Percentiles rank a stretch among this genome's conserved stretches.
Conservation (phyloP, 768 basidiomycete species). For the Leccinellum luteum region DNA sequence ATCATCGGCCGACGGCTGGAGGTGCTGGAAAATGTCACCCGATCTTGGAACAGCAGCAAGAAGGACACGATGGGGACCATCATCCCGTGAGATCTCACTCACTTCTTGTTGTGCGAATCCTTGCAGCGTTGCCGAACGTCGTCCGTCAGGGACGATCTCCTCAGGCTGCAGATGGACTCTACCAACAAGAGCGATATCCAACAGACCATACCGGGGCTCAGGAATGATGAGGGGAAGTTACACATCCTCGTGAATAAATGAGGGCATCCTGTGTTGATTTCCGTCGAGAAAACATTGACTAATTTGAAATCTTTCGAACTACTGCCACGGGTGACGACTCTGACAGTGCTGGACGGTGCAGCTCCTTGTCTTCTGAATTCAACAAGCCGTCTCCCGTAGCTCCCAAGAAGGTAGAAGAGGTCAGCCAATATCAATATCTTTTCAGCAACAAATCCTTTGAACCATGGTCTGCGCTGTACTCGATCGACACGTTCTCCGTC, state of each 20-base stretch:
- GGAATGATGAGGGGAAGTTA: conserved; percentile 55
- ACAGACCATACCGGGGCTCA: conserved; percentile 42
- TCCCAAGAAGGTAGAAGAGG: conserved; percentile 57
- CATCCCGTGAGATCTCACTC: conserved; percentile 48
- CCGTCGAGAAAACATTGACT: neutral
- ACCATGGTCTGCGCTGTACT: conserved; percentile 59
- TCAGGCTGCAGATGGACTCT: conserved; percentile 66
- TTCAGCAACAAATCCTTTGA: conserved; percentile 67
- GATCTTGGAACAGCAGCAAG: conserved; percentile 43
- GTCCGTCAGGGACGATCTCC: neutral
- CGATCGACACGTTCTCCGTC: conserved; percentile 70
- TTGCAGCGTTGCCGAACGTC: neutral
- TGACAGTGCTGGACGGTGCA: conserved; percentile 60
- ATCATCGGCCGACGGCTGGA: conserved; percentile 69
- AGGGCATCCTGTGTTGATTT: conserved; percentile 10
- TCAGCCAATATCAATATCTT: conserved; percentile 53
- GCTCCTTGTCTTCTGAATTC: conserved; percentile 60
- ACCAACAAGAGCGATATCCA: conserved; percentile 67
- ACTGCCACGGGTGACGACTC: neutral
- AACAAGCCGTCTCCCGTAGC: conserved; percentile 54
- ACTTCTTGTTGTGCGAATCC: neutral
- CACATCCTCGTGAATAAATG: conserved; percentile 86
- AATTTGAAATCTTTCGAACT: neutral
- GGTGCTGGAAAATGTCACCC: conserved; percentile 57
- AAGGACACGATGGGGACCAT: conserved; percentile 44